Conservation (phyloP, 129 eudicot species). For the Silybum marianum region DNA sequence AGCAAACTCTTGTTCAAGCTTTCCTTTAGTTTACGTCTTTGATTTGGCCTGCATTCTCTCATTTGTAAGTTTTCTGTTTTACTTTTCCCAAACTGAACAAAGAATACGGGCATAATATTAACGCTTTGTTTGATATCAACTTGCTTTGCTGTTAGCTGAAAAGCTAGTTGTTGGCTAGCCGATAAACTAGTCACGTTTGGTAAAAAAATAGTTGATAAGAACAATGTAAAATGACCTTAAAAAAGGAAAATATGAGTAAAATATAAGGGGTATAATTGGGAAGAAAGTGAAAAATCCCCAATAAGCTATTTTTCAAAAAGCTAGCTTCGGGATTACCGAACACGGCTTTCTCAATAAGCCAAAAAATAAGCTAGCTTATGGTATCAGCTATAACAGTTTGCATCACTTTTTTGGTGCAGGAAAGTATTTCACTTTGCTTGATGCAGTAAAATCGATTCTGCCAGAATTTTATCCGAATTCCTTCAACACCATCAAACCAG, state of each 20-base stretch:
- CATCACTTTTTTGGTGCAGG: conserved; percentile 49
- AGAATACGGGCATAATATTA: neutral
- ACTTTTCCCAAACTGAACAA: neutral
- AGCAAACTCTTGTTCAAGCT: neutral
- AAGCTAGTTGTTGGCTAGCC: neutral
- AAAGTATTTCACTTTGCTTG: conserved; percentile 61
- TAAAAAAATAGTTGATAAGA: neutral
- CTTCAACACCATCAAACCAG: conserved; percentile 14
- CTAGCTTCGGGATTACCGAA: neutral
- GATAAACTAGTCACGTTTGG: neutral
- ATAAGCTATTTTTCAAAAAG: neutral
- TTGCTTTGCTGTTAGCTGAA: neutral
- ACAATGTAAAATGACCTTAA: neutral
- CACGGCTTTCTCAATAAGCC: neutral
- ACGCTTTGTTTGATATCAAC: neutral
- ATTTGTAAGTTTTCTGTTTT: neutral
- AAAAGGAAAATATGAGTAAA: no score
- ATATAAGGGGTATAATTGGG: neutral
- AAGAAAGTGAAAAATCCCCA: neutral
- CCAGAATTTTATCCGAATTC: conserved; percentile 63
- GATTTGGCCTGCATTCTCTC: neutral
- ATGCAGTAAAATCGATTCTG: conserved; percentile 70
- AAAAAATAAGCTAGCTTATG: neutral
- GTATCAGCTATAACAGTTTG: neutral
- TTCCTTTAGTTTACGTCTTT: neutral